Base-by-base conservation (phyloP, 2,329 filamentous ascomycete species). In the Pseudogymnoascus sp. region DNA sequence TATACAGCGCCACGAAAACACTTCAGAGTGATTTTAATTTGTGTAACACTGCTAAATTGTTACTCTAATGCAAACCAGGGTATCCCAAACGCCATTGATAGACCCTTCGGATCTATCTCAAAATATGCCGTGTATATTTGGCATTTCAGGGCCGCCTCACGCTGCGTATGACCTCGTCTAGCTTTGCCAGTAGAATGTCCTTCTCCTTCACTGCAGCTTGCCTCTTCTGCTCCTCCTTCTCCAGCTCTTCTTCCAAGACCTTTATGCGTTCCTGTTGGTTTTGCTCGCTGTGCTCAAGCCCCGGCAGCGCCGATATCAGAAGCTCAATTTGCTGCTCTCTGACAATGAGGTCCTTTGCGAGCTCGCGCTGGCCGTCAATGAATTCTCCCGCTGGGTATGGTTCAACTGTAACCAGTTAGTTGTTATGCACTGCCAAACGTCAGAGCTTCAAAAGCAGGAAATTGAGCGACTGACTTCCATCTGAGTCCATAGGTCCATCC, bases 291-390 rank as follows among this genome's bases (percentile, higher is more conserved):
- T 86, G 89, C 47, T 90, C 87, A 21, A 94, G 77, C 0, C 90
- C 90, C 0, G 90, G 90, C 1, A 95, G 78, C 21, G 81, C 83
- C 13, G 85, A 87, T 62, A 93, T 89, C 57, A 94, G 76, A 47
- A 84, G 79, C 72, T 94, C 90, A 64, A 94, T 91, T 75, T 93
- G 88, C 75, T 92, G 89, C 68, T 92, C 87, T 70, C 92, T 91
- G 62, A 89, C 73, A 62, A 93, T 86, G 26, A 94, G 78, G 71
- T 93, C 90, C 64, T 84, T 82, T 37, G 89, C 88, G 60, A 94
- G 78, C 72, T 93, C 89, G 63, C 84, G 78, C 71, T 91, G 82
- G 54, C 86, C 84, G 2, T 82, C 81, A 61, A 82, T 79, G 74
- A 90, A 90, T 59, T 84, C 82, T 41, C 88, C 84, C 8, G 81